These are phyloP conservation scores for Rugonectria rugulosa DNA, from an alignment of 2,329 filamentous ascomycete species.

Conservation along the genomic window DNA sequence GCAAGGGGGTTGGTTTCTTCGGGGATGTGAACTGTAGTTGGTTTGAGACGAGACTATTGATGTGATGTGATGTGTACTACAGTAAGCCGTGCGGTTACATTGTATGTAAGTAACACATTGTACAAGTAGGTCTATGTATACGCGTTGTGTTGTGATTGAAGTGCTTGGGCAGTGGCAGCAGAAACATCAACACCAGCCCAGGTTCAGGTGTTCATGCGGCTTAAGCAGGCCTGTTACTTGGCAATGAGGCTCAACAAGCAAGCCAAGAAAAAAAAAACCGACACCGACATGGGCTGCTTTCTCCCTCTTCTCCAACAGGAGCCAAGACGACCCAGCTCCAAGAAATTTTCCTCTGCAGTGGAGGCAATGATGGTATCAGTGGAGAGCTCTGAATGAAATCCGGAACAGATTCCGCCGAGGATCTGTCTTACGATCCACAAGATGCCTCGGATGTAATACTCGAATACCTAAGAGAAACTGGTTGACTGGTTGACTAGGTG, in stretches of 20 bases:
- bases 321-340: not conserved
- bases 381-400: constrained; percentile 2
- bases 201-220: not conserved
- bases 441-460: constrained; percentile 2
- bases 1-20: too few relatives aligned
- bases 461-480: too few relatives aligned
- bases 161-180: too few relatives aligned
- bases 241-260: not conserved
- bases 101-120: too few relatives aligned
- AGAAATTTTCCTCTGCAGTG: not conserved
- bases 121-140: too few relatives aligned
- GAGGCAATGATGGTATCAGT: not conserved
- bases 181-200: too few relatives aligned
- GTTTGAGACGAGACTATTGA: too few relatives aligned
- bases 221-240: not conserved
- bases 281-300: not conserved
- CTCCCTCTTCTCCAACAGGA: constrained; percentile 13
- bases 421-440: constrained; percentile 4
- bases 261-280: not conserved
- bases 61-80: too few relatives aligned
- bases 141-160: too few relatives aligned
- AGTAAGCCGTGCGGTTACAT: too few relatives aligned
- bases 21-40: too few relatives aligned
- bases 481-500: too few relatives aligned
- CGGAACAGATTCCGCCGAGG: constrained; percentile 1